Conservation (phyloP, 495 filamentous ascomycete species). For the Trypethelium eluteriae region DNA sequence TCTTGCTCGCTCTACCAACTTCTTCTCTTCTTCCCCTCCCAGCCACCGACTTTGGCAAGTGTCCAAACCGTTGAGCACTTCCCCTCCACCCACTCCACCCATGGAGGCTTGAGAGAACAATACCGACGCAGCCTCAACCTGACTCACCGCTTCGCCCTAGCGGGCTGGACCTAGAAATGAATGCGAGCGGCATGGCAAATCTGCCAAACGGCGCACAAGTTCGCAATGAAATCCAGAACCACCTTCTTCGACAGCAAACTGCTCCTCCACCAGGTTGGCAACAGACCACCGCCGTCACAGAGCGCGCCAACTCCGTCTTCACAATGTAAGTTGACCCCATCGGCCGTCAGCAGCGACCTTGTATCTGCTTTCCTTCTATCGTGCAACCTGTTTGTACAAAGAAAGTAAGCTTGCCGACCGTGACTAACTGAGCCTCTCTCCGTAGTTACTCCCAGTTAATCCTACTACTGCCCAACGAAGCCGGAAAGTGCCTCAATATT, state of each 20-base stretch:
- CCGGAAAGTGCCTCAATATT: not conserved
- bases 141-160: not conserved
- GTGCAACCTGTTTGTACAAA: not conserved
- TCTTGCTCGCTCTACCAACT: not conserved
- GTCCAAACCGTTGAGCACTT: too few relatives aligned
- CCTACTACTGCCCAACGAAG: not conserved
- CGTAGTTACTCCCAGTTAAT: not conserved
- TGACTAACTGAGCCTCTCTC: not conserved
- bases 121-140: not conserved
- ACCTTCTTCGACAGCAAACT: not conserved
- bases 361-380: not conserved
- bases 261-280: conserved; percentile 4
- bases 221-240: not conserved
- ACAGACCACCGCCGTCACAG: not conserved
- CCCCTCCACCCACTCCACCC: not conserved
- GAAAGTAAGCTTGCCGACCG: not conserved
- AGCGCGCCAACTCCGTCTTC: not conserved
- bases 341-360: not conserved
- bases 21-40: not conserved
- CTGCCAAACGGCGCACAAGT: not conserved
- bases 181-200: not conserved
- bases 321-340: not conserved
- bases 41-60: not conserved
- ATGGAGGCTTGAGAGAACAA: not conserved
- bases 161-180: not conserved